Evolutionary conservation across 2,329 filamentous ascomycete species (phyloP).

Genomic region (Colletotrichum orbiculare): DNA sequence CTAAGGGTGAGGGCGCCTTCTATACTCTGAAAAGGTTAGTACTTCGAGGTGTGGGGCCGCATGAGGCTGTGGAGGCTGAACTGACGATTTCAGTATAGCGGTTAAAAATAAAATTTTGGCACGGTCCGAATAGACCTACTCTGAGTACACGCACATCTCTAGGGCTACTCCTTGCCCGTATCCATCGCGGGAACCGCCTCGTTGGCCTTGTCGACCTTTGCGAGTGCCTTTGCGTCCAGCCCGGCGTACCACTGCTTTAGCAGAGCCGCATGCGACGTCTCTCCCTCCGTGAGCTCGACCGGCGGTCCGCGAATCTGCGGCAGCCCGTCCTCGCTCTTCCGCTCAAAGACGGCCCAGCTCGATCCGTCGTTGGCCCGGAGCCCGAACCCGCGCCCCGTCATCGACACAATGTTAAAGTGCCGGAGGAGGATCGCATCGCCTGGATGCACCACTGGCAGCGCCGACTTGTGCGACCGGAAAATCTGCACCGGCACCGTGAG

Average conservation of each 20-base stretch:
- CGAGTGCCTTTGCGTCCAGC: slow-evolving; percentile 58
- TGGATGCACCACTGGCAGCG: slow-evolving; percentile 63
- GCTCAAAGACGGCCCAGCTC: slow-evolving; percentile 72
- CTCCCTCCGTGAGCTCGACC: slow-evolving; percentile 64
- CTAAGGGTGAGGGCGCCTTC: too few species aligned
- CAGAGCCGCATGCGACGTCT: slow-evolving; percentile 60
- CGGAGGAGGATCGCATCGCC: slow-evolving; percentile 71
- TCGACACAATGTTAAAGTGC: slow-evolving; percentile 63
- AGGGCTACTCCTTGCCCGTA: slow-evolving; percentile 35
- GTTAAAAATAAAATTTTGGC: too few species aligned
- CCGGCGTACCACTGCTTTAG: slow-evolving; percentile 61
- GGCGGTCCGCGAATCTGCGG: slow-evolving; percentile 70
- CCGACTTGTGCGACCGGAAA: slow-evolving; percentile 67
- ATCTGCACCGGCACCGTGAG: slow-evolving; percentile 66
- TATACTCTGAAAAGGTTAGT: too few species aligned
- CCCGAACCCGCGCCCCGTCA: slow-evolving; percentile 66
- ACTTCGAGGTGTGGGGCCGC: too few species aligned
- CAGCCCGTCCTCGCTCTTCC: slow-evolving; percentile 48
- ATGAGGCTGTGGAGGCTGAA: too few species aligned
- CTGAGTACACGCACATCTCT: slow-evolving; percentile 1
- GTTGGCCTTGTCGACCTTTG: slow-evolving; percentile 62
- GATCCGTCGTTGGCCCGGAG: slow-evolving; percentile 65
- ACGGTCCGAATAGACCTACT: too few species aligned
- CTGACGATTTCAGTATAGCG: too few species aligned
- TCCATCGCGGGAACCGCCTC: slow-evolving; percentile 44